Evolutionary conservation across 495 filamentous ascomycete species (phyloP), one percentile per base, ranked within the genome.

Genomic region (Aspergillus hancockii): DNA sequence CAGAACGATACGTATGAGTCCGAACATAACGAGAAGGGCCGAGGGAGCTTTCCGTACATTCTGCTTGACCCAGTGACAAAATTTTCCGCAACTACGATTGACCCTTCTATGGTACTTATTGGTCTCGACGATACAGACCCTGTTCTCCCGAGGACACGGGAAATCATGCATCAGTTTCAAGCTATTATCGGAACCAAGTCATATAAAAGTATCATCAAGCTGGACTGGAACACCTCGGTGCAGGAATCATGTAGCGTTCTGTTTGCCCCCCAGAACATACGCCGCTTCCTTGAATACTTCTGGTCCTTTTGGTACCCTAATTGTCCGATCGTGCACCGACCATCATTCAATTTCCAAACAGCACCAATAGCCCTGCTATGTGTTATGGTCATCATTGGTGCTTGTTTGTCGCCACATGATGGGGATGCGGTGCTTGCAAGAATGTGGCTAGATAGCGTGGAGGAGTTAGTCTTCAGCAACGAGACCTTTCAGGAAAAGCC

Each of bases 291-390:
- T 4, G 61, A 55, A 16, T 66, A 66, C 22, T 68, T 68, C 59
- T 68, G 66, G 66, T 62, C 66, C 1, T 43, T 66, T 4, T 68
- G 66, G 66, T 68, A 68, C 34, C 66, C 66, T 2, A 61, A 64
- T 32, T 66, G 63, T 22, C 66, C 66, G 0, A 66, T 68, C n/a
- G 59, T 68, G 12, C 66, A 68, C 47, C 60, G 59, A 30, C 60
- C 63, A 0, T 58, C 60, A 0, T 68, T 68, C 19, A 43, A 68
- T 43, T 18, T 53, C 1, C 34, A 49, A 9, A 60, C 55, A 6
- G 63, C 63, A 10, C 47, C 47, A 13, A 22, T 59, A 9, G 36
- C 55, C 8, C 51, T 68, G 28, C 34, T 68, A 13, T 63, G 60
- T 36, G 63, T 64, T 5, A 68, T 68, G 66, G 19, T 61, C 9